Evolutionary conservation across 371 early-diverging fungal genomes (phyloP).

Genomic region (Catenaria anguillulae): DNA sequence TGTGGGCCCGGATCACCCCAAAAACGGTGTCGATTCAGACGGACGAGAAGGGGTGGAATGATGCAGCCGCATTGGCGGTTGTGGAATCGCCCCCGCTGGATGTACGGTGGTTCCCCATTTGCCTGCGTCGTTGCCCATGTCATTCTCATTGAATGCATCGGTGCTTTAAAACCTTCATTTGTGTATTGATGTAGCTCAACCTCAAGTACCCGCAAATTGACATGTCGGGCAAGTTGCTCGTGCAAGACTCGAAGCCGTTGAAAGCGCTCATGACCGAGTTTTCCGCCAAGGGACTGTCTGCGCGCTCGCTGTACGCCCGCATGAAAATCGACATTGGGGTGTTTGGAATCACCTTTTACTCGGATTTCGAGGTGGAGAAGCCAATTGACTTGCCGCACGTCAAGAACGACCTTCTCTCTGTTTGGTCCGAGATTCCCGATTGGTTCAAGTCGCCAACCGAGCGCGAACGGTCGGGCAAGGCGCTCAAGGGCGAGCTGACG

Average conservation of each 20-base stretch:
- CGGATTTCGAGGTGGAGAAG: conserved; percentile 5
- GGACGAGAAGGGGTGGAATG: neutral
- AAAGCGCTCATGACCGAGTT: conserved; percentile 4
- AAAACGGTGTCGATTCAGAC: neutral
- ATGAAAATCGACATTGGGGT: conserved; percentile 9
- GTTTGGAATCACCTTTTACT: conserved; percentile 13
- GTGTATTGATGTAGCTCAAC: too few species aligned
- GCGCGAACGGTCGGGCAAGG: neutral
- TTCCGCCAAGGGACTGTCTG: conserved; percentile 9
- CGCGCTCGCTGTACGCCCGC: conserved; percentile 7
- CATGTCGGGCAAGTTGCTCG: conserved; percentile 1
- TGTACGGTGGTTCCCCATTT: conserved; percentile 1
- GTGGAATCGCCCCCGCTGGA: conserved; percentile 2
- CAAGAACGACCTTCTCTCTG: neutral
- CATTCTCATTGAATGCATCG: too few species aligned
- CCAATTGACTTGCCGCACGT: neutral
- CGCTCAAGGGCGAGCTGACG: neutral
- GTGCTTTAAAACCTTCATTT: too few species aligned
- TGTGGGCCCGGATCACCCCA: neutral
- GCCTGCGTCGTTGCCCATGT: too few species aligned
- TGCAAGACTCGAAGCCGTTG: conserved; percentile 2
- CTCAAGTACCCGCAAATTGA: conserved; percentile 8
- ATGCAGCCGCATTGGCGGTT: neutral
- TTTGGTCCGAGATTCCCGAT: neutral
- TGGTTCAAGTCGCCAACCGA: neutral